Base-by-base conservation (phyloP, 768 basidiomycete genomes). In the Fomitopsis pulvina region DNA sequence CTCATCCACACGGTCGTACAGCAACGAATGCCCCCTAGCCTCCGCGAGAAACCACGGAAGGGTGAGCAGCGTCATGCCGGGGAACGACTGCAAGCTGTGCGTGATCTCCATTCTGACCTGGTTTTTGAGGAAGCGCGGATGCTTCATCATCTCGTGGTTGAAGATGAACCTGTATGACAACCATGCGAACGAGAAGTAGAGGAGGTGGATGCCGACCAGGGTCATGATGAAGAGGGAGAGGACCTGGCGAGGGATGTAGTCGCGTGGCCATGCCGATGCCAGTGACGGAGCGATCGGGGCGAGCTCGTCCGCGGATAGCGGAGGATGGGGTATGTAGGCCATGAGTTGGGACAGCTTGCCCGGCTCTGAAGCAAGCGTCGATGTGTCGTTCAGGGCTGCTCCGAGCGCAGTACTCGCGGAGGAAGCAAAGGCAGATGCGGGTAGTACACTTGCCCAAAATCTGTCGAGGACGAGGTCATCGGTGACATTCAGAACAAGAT, bases 41-140 rank as follows among this genome's bases (percentile, higher is more conserved):
- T 99, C 96, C 9, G 76, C 88, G 60, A 89, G 71, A 73, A 99
- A 98, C 87, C 89, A 96, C 0, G 96, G 96, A 11, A 97, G 71
- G 0, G 92, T 98, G 45, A 97, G 66, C 22, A 87, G 55, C 22
- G 75, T 86, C 78, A 99, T 94, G 2, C 63, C 67, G 0, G 93
- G 94, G 62, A 95, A 94, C 0, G 90, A 83, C 39, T 75, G 71
- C 44, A 96, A 50, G 52, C 85, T 88, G 52, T 64, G 68, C 53
- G 74, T 68, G 52, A 99, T 98, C 70, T 99, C 96, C 18, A 74
- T 65, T 55, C 69, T 77, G 56, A 89, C 79, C 65, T 99, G 96
- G 61, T 93, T 81, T 62, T 89, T 85, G 40, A 96, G 73, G 71
- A 94, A 99, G 26, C 89, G 79, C 0, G 96, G 96, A 69, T 99